Evolutionary conservation across 192 early-diverging fungal species (phyloP), one percentile per base, ranked within the genome.

Genomic region (Mortierella claussenii): DNA sequence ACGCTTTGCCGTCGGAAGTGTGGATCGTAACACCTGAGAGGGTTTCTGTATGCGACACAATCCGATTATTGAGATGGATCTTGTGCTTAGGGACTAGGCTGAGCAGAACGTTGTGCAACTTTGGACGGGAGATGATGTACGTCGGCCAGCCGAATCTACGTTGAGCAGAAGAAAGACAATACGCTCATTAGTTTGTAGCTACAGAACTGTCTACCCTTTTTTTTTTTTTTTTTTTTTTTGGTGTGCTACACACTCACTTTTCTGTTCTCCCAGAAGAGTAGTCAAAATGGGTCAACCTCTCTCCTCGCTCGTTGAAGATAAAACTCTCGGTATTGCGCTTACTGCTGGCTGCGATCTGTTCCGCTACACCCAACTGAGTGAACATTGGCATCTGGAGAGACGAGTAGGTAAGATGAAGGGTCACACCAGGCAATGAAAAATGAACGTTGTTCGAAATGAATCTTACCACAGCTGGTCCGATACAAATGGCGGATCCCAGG

Each of bases 31-130:
- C 32, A 1, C 44, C 51, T 23, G 43, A 51, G 0, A 26, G 21
- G 31, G 31, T 47, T n/a, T 65, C 24, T 2, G 40, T 17, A 9
- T 31, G 21, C 2, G 51, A 36, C 0, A 65, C 28, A 13, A 65
- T 43, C 7, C 49, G 49, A 8, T 43, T 55, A 9, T 23, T 34
- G 30, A 65, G 31, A 23, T 65, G 63, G 0, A 65, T 55, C 32
- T 51, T 55, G 2, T 65, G 20, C 11, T 12, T 1, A 3, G 63
- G 63, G 2, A 65, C 37, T 40, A 40, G 13, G 37, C 37, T 40
- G 13, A 13, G 8, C 37, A 40, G 37, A 13, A 40, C 13, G 13
- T 13, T 10, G 13, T 40, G 37, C 7, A 40, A 13, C 37, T 7
- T 40, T 40, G 37, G 37, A 40, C 37, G 37, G 8, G 37, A 7